These are phyloP conservation scores for Amylocystis lapponica DNA, from an alignment of 768 basidiomycete species.

Conservation along the genomic window DNA sequence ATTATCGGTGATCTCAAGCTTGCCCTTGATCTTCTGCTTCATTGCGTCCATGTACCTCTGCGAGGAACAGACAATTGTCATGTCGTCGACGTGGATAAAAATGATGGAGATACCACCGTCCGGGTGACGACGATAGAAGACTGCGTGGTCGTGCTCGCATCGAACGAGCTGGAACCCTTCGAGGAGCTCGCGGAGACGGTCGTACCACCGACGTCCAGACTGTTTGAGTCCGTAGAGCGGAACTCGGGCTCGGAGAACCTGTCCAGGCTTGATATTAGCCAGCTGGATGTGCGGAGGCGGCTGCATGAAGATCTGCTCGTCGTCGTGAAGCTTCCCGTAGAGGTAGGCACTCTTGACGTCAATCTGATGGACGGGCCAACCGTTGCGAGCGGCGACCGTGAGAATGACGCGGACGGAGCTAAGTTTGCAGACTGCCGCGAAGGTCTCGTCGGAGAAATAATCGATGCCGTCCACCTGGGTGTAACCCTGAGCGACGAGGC, in stretches of 20 bases:
- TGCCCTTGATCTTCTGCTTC: neutral
- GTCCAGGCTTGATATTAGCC: too few relatives aligned
- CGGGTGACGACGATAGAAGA: constrained; percentile 7
- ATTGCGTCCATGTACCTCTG: neutral
- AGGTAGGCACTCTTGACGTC: constrained; percentile 30
- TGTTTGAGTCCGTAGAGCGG: constrained; percentile 10
- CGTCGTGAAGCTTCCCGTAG: constrained; percentile 16
- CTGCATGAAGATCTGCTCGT: constrained; percentile 12
- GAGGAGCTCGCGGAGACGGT: constrained; percentile 15
- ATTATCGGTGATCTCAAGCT: constrained; percentile 6
- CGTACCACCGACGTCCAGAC: constrained; percentile 9
- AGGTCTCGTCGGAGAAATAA: constrained; percentile 25
- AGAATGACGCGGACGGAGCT: constrained; percentile 24
- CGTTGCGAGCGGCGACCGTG: constrained; percentile 19
- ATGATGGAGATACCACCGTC: neutral
- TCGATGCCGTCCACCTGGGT: constrained; percentile 28
- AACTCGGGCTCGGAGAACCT: too few relatives aligned
- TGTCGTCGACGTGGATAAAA: constrained; percentile 7
- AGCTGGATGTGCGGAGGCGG: too few relatives aligned
- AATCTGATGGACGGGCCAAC: constrained; percentile 26
- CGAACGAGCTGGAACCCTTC: constrained; percentile 7
- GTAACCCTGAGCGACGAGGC: constrained; percentile 29
- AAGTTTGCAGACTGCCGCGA: constrained; percentile 23
- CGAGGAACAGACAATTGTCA: neutral
- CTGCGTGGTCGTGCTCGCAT: constrained; percentile 7